Conservation (phyloP, 495 filamentous ascomycete genomes). For the Hypoxylon subgilvum region DNA sequence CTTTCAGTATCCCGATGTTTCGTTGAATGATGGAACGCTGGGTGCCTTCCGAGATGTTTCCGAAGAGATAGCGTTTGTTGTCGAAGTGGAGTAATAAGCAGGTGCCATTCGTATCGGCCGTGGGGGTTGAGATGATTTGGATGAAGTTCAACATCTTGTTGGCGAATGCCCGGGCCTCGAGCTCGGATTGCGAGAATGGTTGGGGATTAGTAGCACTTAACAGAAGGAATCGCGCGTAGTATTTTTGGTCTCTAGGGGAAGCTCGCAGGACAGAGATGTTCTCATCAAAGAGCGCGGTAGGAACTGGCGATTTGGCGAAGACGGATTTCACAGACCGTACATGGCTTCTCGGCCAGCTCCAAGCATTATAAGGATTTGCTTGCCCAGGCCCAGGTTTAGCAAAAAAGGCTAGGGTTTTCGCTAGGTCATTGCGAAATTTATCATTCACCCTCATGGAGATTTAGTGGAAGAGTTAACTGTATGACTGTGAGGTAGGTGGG, state of each 20-base stretch:
- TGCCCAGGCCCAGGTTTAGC: no score
- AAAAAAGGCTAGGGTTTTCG: no score
- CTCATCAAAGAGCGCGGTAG: slow-evolving; percentile 4
- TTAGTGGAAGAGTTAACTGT: no score
- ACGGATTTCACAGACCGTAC: background rate
- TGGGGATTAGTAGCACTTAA: background rate
- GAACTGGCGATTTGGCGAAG: slow-evolving; percentile 15
- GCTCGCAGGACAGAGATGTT: slow-evolving; percentile 1
- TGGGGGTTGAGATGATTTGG: slow-evolving; percentile 80
- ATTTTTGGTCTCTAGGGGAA: background rate
- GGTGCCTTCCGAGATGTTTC: slow-evolving; percentile 80
- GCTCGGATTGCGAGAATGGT: background rate
- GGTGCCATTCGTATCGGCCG: slow-evolving; percentile 86
- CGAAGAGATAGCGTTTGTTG: slow-evolving; percentile 83
- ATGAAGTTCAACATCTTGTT: slow-evolving; percentile 70
- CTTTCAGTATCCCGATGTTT: slow-evolving; percentile 62
- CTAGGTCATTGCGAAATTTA: no score
- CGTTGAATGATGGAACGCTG: slow-evolving; percentile 77
- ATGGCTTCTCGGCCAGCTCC: background rate
- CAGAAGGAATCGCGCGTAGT: slow-evolving; percentile 2
- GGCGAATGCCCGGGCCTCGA: background rate
- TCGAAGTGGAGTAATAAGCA: slow-evolving; percentile 77
- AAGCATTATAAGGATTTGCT: slow-evolving; percentile 7
- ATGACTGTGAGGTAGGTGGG: no score
- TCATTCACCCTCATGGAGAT: no score